These are phyloP conservation scores for Geotrichum candidum DNA, from an alignment of 1,139 yeast species.

Conservation along the genomic window DNA sequence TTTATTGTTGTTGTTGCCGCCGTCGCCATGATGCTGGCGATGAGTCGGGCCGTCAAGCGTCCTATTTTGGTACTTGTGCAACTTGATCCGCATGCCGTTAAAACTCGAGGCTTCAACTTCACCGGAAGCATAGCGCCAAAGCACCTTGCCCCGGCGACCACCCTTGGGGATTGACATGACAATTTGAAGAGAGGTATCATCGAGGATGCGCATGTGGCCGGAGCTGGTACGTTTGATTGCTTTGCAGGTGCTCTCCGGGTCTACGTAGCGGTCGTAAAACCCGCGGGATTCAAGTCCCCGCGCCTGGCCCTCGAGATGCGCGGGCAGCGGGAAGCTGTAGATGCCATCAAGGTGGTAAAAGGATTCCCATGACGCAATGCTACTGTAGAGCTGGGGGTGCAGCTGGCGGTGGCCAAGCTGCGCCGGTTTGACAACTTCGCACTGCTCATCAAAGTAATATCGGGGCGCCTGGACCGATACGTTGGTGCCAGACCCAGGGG, in stretches of 20 bases:
- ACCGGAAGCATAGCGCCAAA: conserved; percentile 12
- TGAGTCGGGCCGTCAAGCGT: not conserved
- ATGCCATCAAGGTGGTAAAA: conserved; percentile 32
- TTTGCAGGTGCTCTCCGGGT: conserved; percentile 11
- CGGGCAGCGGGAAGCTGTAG: conserved; percentile 26
- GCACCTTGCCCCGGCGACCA: conserved; percentile 12
- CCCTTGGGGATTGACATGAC: conserved; percentile 12
- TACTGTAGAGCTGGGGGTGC: conserved; percentile 21
- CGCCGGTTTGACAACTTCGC: conserved; percentile 4
- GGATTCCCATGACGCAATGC: conserved; percentile 33
- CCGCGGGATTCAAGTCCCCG: conserved; percentile 1
- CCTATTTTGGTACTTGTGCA: conserved; percentile 2
- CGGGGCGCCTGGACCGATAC: not conserved
- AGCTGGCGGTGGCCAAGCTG: not conserved
- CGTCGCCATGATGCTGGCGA: not conserved
- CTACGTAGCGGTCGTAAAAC: conserved; percentile 9
- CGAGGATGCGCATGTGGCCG: conserved; percentile 1
- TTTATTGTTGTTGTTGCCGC: not conserved
- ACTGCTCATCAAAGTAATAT: conserved; percentile 11
- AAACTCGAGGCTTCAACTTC: conserved; percentile 19
- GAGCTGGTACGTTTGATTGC: not conserved
- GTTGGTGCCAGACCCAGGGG: not conserved
- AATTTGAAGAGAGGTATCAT: conserved; percentile 4
- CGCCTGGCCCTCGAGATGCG: conserved; percentile 18
- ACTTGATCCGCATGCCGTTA: conserved; percentile 19